Conservation (phyloP, 176 grass and related monocot species). For the Cenchrus americanus region DNA sequence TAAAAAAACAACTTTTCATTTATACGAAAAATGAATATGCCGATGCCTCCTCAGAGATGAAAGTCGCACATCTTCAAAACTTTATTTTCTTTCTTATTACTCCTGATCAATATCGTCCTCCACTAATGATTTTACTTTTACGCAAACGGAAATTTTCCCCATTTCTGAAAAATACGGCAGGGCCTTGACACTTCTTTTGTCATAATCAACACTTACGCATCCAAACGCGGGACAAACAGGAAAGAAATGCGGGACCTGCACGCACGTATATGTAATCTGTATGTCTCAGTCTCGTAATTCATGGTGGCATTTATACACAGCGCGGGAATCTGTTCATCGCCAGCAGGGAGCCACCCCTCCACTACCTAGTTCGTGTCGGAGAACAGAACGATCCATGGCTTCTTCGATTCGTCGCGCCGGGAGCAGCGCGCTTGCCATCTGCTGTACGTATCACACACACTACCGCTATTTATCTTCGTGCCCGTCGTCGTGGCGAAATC, state of each 20-base stretch:
- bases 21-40: background rate
- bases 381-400: background rate
- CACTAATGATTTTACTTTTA: no score
- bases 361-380: background rate
- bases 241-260: background rate
- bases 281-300: background rate
- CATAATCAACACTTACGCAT: no score
- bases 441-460: background rate
- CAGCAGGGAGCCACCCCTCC: background rate
- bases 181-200: no score
- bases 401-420: background rate
- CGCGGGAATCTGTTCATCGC: background rate
- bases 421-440: background rate
- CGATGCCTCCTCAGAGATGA: no score
- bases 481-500: background rate
- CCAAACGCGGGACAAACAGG: background rate
- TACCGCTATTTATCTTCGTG: background rate
- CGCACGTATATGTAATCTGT: background rate
- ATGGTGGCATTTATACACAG: slow-evolving; percentile 23
- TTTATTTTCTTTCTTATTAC: no score
- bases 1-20: background rate
- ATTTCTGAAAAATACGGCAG: no score
- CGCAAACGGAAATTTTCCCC: no score
- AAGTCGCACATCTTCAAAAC: no score
- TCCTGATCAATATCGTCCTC: no score